These are phyloP conservation scores for Trichoderma oligosporum DNA, from an alignment of 2,329 filamentous ascomycete genomes.

Conservation along the genomic window DNA sequence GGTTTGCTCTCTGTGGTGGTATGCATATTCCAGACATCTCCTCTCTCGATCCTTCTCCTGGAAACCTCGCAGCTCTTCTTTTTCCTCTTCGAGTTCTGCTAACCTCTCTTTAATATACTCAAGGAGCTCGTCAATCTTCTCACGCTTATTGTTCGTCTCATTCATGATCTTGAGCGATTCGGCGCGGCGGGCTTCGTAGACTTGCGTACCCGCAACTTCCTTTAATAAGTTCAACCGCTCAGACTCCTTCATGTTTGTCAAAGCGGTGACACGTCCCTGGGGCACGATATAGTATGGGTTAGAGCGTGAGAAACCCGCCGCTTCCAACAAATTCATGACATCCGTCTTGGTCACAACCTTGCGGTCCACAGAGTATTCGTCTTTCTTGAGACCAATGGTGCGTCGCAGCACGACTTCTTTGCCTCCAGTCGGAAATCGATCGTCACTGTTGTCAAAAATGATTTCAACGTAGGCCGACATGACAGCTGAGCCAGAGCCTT, in stretches of 20 bases:
- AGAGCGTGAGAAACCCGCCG: constrained; percentile 91
- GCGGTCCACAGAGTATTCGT: constrained; percentile 95
- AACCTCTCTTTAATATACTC: constrained; percentile 89
- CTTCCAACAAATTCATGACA: constrained; percentile 92
- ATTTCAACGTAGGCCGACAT: constrained; percentile 99
- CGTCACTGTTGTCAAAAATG: constrained; percentile 96
- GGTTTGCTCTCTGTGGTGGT: constrained; percentile 84
- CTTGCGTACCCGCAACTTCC: constrained; percentile 96
- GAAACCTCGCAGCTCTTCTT: constrained; percentile 88
- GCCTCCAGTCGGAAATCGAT: constrained; percentile 89
- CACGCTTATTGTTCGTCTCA: constrained; percentile 90
- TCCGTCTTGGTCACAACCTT: constrained; percentile 94
- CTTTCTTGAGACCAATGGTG: constrained; percentile 95
- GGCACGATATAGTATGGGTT: constrained; percentile 99
- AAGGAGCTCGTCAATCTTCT: constrained; percentile 90
- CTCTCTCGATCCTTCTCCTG: constrained; percentile 93
- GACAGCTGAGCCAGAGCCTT: constrained; percentile 94
- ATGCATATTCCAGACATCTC: constrained; percentile 88
- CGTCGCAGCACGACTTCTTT: constrained; percentile 86
- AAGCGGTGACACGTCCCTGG: constrained; percentile 87
- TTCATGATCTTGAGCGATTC: constrained; percentile 96
- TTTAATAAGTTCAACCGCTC: constrained; percentile 88
- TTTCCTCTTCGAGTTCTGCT: constrained; percentile 89
- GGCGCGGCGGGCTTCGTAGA: constrained; percentile 86
- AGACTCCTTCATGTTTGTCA: constrained; percentile 98